A percentile compares a stretch with the other conserved stretches of the same genome.
Conservation (phyloP, 306 rosid species). For the Trifolium subterraneum region DNA sequence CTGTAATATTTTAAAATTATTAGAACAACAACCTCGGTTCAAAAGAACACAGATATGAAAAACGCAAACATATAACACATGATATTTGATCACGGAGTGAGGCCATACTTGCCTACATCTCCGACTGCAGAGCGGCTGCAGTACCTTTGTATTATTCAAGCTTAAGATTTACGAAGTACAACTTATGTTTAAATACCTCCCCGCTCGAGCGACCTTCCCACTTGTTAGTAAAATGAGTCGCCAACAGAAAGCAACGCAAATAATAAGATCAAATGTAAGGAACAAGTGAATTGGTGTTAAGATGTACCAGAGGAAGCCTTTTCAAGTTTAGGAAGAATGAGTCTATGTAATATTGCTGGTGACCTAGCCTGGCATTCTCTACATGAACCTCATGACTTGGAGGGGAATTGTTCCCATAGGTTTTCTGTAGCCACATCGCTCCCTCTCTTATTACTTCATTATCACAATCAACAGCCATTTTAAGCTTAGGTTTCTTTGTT, state of each 20-base stretch:
- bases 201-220: too few relatives aligned
- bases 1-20: neutral
- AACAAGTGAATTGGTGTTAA: constrained; percentile 26
- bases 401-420: constrained; percentile 69
- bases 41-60: too few relatives aligned
- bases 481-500: constrained; percentile 69
- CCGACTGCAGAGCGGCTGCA: too few relatives aligned
- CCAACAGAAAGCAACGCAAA: neutral
- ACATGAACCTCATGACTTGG: constrained; percentile 80
- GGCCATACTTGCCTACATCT: too few relatives aligned
- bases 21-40: too few relatives aligned
- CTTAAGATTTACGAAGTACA: too few relatives aligned
- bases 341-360: constrained; percentile 77
- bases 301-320: constrained; percentile 91
- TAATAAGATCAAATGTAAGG: constrained; percentile 9
- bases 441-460: constrained; percentile 70
- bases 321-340: constrained; percentile 87
- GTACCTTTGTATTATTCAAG: too few relatives aligned
- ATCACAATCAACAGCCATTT: constrained; percentile 76
- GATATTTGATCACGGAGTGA: too few relatives aligned
- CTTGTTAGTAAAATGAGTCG: too few relatives aligned
- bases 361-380: constrained; percentile 73
- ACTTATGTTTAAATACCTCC: too few relatives aligned
- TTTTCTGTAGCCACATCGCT: constrained; percentile 71
- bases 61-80: too few relatives aligned